A percentile compares a stretch with the other conserved stretches of the same genome.
phyloP scores from a whole-genome alignment of 1,284 basidiomycete species.

The Phellopilus nigrolimitatus region DNA sequence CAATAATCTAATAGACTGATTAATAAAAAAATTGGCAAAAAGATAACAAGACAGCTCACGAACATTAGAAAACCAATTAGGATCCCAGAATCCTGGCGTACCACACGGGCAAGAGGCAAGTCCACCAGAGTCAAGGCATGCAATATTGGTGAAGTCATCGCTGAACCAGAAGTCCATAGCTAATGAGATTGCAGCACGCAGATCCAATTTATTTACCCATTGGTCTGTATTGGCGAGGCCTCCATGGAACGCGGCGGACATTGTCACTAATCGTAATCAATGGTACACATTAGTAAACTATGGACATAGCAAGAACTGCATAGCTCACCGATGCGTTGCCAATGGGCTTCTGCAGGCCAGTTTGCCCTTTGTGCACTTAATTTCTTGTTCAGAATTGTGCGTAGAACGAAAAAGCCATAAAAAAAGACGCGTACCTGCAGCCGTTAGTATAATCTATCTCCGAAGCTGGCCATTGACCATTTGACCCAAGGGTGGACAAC shows the following conservation, averaged over 20 bases:
- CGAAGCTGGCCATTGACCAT: conserved; percentile 53
- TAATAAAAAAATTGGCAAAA: background rate
- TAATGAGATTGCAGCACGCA: conserved; percentile 39
- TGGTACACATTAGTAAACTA: background rate
- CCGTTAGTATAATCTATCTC: conserved; percentile 55
- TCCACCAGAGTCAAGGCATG: conserved; percentile 52
- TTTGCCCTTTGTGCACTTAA: conserved; percentile 48
- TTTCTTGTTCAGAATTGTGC: conserved; percentile 6
- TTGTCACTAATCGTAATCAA: conserved; percentile 32
- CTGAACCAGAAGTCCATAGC: conserved; percentile 65
- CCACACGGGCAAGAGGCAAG: conserved; percentile 45
- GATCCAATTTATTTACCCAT: conserved; percentile 35
- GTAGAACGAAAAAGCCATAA: background rate
- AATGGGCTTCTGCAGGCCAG: conserved; percentile 63
- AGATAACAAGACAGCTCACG: conserved; percentile 5
- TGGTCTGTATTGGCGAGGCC: conserved; percentile 36
- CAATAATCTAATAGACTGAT: conserved; percentile 41
- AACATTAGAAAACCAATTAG: conserved; percentile 68
- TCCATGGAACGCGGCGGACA: conserved; percentile 56
- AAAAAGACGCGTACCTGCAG: conserved; percentile 31
- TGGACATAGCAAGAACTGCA: background rate
- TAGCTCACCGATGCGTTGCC: conserved; percentile 50
- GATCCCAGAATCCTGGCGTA: conserved; percentile 58
- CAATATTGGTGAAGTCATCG: conserved; percentile 49
- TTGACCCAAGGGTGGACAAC: conserved; percentile 38